These are phyloP conservation scores for Hordeum pubiflorum DNA, from an alignment of 202 grass and related monocot genomes.

Conservation along the genomic window DNA sequence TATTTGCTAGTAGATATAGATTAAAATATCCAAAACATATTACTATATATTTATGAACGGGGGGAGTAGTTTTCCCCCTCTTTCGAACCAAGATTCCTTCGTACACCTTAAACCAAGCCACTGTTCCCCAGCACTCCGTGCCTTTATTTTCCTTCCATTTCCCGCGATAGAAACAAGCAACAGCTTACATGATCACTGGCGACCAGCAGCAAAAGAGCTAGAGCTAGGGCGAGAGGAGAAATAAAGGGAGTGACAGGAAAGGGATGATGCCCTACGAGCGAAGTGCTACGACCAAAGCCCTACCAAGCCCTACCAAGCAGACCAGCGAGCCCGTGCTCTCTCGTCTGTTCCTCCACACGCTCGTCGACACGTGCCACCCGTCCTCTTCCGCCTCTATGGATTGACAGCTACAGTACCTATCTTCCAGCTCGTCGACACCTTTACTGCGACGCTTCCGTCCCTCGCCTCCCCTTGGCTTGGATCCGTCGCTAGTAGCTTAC, in stretches of 20 bases:
- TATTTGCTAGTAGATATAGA: too few species aligned
- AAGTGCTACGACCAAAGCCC: not conserved
- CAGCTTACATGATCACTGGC: not conserved
- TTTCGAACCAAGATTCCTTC: too few species aligned
- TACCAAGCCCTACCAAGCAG: not conserved
- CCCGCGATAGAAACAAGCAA: constrained; percentile 15
- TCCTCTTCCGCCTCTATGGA: not conserved
- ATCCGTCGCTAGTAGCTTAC: not conserved
- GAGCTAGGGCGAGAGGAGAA: not conserved
- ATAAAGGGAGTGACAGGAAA: not conserved
- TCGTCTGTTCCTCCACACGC: not conserved
- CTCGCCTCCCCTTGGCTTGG: not conserved
- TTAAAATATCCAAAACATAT: too few species aligned
- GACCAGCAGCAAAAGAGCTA: not conserved
- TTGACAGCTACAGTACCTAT: not conserved
- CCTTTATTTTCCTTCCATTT: constrained; percentile 4
- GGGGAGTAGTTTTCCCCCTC: too few species aligned
- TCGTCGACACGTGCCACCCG: not conserved
- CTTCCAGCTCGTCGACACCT: not conserved
- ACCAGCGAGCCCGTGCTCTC: not conserved
- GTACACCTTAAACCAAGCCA: too few species aligned
- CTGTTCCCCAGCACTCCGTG: not conserved
- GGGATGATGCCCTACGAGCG: not conserved
- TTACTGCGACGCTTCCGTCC: not conserved
- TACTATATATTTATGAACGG: too few species aligned